These are phyloP conservation scores for Salix dunnii DNA, from an alignment of 345 rosid species.

Conservation along the genomic window DNA sequence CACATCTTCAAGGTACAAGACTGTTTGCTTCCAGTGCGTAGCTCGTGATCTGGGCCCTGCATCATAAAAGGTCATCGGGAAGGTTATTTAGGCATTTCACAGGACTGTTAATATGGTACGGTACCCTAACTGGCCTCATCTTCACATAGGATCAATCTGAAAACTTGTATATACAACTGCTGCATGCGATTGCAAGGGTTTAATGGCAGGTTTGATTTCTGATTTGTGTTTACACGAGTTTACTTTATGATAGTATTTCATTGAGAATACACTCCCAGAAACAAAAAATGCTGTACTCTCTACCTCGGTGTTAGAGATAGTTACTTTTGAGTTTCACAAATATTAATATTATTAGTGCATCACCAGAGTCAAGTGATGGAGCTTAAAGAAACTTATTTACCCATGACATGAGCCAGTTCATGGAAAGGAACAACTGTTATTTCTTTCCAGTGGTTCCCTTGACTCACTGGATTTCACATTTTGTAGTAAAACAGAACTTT, in stretches of 20 bases:
- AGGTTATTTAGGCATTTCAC: not conserved
- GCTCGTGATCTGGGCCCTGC: constrained; percentile 73
- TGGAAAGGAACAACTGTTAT: not conserved
- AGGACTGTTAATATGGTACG: not conserved
- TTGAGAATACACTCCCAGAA: not conserved
- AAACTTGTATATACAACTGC: not conserved
- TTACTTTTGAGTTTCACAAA: not conserved
- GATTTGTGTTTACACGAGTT: not conserved
- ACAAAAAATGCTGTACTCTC: not conserved
- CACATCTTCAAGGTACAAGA: constrained; percentile 87
- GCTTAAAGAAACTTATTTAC: not conserved
- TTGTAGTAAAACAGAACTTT: not conserved
- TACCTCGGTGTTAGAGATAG: not conserved
- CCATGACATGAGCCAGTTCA: not conserved
- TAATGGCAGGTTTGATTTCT: not conserved
- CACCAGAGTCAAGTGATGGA: not conserved
- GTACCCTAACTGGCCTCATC: not conserved
- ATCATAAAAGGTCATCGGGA: not conserved
- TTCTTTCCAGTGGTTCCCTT: not conserved
- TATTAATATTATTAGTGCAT: not conserved
- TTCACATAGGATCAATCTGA: not conserved
- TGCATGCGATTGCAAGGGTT: not conserved
- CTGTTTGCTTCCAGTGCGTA: constrained; percentile 98
- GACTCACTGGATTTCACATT: not conserved
- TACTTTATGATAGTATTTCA: not conserved